Evolutionary conservation across 305 asterid species (phyloP).

Genomic region (Caryopteris hybrid): DNA sequence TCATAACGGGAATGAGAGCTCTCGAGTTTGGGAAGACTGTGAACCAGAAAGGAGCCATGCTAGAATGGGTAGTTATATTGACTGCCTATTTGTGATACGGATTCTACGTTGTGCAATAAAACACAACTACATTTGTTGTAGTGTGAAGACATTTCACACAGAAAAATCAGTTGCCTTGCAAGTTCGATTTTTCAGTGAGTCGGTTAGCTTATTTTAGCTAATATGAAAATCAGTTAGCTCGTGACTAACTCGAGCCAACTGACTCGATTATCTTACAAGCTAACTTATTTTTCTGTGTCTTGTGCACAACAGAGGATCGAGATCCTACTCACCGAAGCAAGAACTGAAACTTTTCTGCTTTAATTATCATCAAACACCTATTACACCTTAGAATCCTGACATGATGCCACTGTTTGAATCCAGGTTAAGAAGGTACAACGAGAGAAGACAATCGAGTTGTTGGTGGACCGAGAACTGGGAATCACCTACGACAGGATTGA

Average conservation of each 20-base stretch:
- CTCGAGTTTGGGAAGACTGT: conserved; percentile 77
- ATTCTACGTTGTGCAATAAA: too few relatives aligned
- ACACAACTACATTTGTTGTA: too few relatives aligned
- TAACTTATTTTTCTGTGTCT: not conserved
- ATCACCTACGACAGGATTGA: conserved; percentile 66
- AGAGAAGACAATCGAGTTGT: conserved; percentile 61
- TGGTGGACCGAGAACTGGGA: conserved; percentile 71
- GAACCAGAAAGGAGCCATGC: conserved; percentile 83
- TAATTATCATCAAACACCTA: not conserved
- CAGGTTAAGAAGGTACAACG: conserved; percentile 71
- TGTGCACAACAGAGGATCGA: not conserved
- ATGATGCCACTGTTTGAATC: not conserved
- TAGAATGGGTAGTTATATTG: conserved; percentile 58
- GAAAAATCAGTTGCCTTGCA: too few relatives aligned
- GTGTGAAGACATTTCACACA: not conserved
- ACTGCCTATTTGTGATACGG: not conserved
- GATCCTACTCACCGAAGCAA: too few relatives aligned
- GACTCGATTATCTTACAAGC: too few relatives aligned
- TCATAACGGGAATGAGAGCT: conserved; percentile 89
- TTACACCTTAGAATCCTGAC: not conserved
- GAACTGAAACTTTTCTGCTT: not conserved
- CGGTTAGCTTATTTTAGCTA: too few relatives aligned
- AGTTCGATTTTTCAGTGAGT: too few relatives aligned
- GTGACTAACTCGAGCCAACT: too few relatives aligned
- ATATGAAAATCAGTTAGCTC: too few relatives aligned